phyloP scores from a whole-genome alignment of 495 filamentous ascomycete genomes.

The Hypoxylon rickii region DNA sequence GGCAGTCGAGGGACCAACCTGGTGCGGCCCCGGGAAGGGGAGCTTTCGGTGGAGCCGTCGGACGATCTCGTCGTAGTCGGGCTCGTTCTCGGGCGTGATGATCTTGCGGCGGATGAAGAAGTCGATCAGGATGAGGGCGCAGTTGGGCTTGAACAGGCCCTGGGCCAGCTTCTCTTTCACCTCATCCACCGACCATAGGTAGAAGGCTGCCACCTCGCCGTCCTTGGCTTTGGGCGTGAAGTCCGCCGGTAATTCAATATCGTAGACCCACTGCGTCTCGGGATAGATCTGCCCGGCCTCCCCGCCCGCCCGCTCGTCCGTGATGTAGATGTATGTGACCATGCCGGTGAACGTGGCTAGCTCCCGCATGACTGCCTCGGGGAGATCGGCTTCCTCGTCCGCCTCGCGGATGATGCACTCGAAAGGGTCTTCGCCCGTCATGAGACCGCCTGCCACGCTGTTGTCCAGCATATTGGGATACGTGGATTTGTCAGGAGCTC shows the following conservation, averaged over 20 bases:
- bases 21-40: constrained; percentile 74
- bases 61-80: constrained; percentile 76
- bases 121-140: constrained; percentile 78
- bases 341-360: constrained; percentile 64
- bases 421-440: constrained; percentile 73
- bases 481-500: constrained; percentile 77
- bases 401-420: constrained; percentile 85
- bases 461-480: constrained; percentile 92
- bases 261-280: constrained; percentile 90
- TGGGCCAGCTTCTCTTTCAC: constrained; percentile 69
- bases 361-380: constrained; percentile 67
- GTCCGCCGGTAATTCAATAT: constrained; percentile 74
- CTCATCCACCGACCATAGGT: constrained; percentile 73
- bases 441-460: constrained; percentile 88
- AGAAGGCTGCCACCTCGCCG: constrained; percentile 86
- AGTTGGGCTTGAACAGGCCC: constrained; percentile 93
- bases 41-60: constrained; percentile 77
- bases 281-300: constrained; percentile 89
- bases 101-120: constrained; percentile 91
- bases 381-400: constrained; percentile 86
- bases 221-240: constrained; percentile 77
- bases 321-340: constrained; percentile 83
- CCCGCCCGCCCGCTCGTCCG: constrained; percentile 77
- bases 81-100: constrained; percentile 79
- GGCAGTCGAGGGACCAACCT: constrained; percentile 38